phyloP scores from a whole-genome alignment of 2,329 filamentous ascomycete genomes.

The Exophiala spinifera region DNA sequence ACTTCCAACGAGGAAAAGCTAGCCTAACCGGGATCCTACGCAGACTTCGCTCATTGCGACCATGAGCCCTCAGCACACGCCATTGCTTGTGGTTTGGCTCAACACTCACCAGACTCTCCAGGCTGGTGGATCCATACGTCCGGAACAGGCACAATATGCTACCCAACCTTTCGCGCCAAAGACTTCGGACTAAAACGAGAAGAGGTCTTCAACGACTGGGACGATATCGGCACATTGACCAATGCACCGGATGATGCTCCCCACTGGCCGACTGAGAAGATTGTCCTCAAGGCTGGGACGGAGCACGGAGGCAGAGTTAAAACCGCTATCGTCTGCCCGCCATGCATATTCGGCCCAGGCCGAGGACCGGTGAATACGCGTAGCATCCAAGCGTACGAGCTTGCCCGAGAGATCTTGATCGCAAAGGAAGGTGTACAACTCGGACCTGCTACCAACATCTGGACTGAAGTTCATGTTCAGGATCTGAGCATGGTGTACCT shows the following conservation, averaged over 20 bases:
- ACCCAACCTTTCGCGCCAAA: too few relatives aligned
- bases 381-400: slow-evolving; percentile 57
- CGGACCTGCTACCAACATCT: slow-evolving; percentile 55
- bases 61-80: slow-evolving; percentile 42
- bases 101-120: slow-evolving; percentile 30
- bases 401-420: slow-evolving; percentile 50
- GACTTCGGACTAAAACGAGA: slow-evolving; percentile 40
- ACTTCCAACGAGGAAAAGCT: too few relatives aligned
- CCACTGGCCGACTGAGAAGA: slow-evolving; percentile 67
- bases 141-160: slow-evolving; percentile 43
- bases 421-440: slow-evolving; percentile 54
- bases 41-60: slow-evolving; percentile 37
- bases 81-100: slow-evolving; percentile 39
- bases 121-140: slow-evolving; percentile 46
- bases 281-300: slow-evolving; percentile 55
- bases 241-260: slow-evolving; percentile 45
- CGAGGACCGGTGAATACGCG: slow-evolving; percentile 55
- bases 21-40: too few relatives aligned
- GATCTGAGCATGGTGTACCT: slow-evolving; percentile 58
- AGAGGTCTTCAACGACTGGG: slow-evolving; percentile 48
- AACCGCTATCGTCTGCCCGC: slow-evolving; percentile 63
- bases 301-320: slow-evolving; percentile 45
- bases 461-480: slow-evolving; percentile 60
- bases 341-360: slow-evolving; percentile 61
- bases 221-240: slow-evolving; percentile 41